Evolutionary conservation across 164 flowering plant genomes (phyloP).

Genomic region (Aristolochia californica): DNA sequence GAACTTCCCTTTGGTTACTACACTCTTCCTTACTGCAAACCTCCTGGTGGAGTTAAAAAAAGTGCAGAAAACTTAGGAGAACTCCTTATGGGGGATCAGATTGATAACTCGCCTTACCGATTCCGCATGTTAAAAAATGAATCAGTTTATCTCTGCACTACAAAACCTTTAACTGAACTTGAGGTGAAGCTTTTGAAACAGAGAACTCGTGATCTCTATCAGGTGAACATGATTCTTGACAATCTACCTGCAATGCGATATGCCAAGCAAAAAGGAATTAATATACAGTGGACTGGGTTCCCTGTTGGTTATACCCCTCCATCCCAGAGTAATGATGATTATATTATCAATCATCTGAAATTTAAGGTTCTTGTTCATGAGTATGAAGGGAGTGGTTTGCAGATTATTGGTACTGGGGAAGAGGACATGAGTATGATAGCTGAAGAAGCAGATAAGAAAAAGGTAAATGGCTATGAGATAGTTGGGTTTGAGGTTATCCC

Average conservation of each 20-base stretch:
- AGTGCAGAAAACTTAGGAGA: constrained; percentile 29
- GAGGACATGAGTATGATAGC: constrained; percentile 36
- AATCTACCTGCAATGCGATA: constrained; percentile 37
- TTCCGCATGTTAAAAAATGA: constrained; percentile 23
- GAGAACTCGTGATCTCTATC: constrained; percentile 31
- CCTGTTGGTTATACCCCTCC: constrained; percentile 26
- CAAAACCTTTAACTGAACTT: constrained; percentile 15
- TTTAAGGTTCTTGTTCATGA: constrained; percentile 32
- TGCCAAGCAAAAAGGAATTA: constrained; percentile 21
- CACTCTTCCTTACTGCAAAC: constrained; percentile 24
- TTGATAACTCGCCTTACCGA: constrained; percentile 24
- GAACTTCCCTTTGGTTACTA: constrained; percentile 27
- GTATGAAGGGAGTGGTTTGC: constrained; percentile 31
- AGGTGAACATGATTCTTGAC: constrained; percentile 41
- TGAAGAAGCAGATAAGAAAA: constrained; percentile 24
- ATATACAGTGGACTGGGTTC: constrained; percentile 34
- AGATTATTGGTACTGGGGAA: constrained; percentile 45
- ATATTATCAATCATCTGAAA: constrained; percentile 35
- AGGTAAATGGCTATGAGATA: constrained; percentile 39
- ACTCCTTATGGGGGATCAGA: constrained; percentile 32
- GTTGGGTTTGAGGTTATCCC: constrained; percentile 53
- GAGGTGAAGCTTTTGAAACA: constrained; percentile 25
- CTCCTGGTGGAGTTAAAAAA: constrained; percentile 16
- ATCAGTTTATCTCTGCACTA: constrained; percentile 21
- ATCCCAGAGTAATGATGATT: constrained; percentile 17